These are phyloP conservation scores for Leccinum fallax DNA, from an alignment of 1,284 basidiomycete species.

Conservation along the genomic window DNA sequence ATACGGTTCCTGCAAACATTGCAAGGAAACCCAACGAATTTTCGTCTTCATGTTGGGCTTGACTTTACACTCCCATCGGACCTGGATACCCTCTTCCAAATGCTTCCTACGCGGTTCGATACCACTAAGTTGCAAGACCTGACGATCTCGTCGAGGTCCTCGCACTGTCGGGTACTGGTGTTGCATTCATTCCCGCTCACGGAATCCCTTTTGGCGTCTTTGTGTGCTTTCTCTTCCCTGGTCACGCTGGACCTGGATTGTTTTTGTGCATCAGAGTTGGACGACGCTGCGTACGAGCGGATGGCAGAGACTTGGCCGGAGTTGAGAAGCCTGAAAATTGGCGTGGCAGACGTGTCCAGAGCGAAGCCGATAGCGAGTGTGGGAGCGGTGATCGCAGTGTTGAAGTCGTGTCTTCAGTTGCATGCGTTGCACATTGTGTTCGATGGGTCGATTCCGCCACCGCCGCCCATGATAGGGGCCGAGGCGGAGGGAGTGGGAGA, in stretches of 20 bases:
- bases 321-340: conserved; percentile 14
- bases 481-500: neutral
- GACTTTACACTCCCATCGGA: conserved; percentile 7
- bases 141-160: conserved; percentile 4
- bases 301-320: conserved; percentile 15
- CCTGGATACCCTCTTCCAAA: conserved; percentile 10
- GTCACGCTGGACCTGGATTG: conserved; percentile 7
- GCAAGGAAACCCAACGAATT: conserved; percentile 1
- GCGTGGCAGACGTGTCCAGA: conserved; percentile 2
- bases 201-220: conserved; percentile 1
- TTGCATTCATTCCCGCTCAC: conserved; percentile 7
- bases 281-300: conserved; percentile 15
- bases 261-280: conserved; percentile 12
- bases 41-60: conserved; percentile 10
- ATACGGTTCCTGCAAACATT: conserved; percentile 13
- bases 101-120: conserved; percentile 7
- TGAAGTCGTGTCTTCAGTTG: too few relatives aligned
- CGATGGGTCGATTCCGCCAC: neutral
- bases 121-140: conserved; percentile 2
- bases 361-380: conserved; percentile 13
- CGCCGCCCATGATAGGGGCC: neutral
- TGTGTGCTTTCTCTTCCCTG: conserved; percentile 14
- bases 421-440: too few relatives aligned
- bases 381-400: neutral
- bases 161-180: neutral